These are phyloP conservation scores for Wickerhamiella spandovensis DNA, from an alignment of 805 yeast species.

Conservation along the genomic window DNA sequence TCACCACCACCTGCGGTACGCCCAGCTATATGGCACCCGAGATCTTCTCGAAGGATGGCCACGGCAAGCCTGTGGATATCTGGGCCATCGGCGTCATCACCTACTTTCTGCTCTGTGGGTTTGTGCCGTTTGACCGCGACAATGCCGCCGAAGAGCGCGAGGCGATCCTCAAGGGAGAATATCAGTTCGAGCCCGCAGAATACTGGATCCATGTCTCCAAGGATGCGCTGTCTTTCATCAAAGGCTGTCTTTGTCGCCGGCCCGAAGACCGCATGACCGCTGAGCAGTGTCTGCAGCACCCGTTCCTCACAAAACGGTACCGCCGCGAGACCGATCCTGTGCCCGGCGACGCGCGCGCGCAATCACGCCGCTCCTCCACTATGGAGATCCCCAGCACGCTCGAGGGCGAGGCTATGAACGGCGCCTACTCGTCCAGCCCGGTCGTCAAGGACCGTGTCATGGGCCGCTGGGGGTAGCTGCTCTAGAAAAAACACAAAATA, in stretches of 20 bases:
- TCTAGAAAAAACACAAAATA: too few relatives aligned
- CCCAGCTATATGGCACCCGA: slow-evolving; percentile 70
- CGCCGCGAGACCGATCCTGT: slow-evolving; percentile 13
- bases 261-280: slow-evolving; percentile 36
- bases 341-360: slow-evolving; percentile 21
- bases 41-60: slow-evolving; percentile 38
- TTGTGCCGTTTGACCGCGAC: slow-evolving; percentile 68
- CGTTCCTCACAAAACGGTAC: slow-evolving; percentile 25
- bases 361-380: background rate
- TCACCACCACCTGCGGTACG: slow-evolving; percentile 49
- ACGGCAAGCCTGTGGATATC: slow-evolving; percentile 48
- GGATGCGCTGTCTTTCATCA: slow-evolving; percentile 47
- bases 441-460: slow-evolving; percentile 9
- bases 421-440: slow-evolving; percentile 23
- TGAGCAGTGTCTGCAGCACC: slow-evolving; percentile 32
- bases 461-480: background rate
- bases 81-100: slow-evolving; percentile 70
- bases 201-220: slow-evolving; percentile 39
- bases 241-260: slow-evolving; percentile 37
- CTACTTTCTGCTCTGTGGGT: slow-evolving; percentile 59
- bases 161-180: slow-evolving; percentile 48
- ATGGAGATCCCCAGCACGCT: slow-evolving; percentile 12
- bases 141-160: slow-evolving; percentile 52
- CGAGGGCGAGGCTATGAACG: slow-evolving; percentile 23
- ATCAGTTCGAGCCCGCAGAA: slow-evolving; percentile 45